Evolutionary conservation across 129 eudicot genomes (phyloP).

Genomic region (Lactuca sativa): DNA sequence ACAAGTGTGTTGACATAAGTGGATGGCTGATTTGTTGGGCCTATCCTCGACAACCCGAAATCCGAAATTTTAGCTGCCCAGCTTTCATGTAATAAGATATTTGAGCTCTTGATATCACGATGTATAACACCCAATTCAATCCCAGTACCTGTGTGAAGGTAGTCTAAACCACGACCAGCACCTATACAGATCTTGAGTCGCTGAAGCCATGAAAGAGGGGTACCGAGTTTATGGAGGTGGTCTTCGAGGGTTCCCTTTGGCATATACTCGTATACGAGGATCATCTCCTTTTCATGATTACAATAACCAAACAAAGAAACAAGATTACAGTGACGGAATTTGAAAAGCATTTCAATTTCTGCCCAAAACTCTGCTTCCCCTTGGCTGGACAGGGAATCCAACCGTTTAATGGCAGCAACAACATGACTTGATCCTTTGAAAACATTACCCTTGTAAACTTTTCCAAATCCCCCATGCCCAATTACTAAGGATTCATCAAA

Average conservation of each 20-base stretch:
- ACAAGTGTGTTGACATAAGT: too few species aligned
- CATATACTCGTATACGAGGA: too few species aligned
- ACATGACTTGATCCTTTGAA: neutral
- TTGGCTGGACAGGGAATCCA: conserved; percentile 26
- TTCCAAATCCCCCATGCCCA: conserved; percentile 25
- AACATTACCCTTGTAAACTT: too few species aligned
- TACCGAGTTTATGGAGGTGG: too few species aligned
- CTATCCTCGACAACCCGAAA: conserved; percentile 24
- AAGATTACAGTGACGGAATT: conserved; percentile 15
- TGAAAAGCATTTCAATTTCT: conserved; percentile 22
- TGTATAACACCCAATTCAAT: conserved; percentile 8
- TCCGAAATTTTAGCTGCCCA: conserved; percentile 34
- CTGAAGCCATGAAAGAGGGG: too few species aligned
- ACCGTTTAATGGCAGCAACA: conserved; percentile 12
- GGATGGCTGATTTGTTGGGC: conserved; percentile 27
- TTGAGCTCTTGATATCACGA: conserved; percentile 35
- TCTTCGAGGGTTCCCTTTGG: too few species aligned
- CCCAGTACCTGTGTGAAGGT: too few species aligned
- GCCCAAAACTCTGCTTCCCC: conserved; percentile 23
- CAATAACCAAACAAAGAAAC: too few species aligned
- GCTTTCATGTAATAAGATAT: conserved; percentile 22
- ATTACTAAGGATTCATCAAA: conserved; percentile 22
- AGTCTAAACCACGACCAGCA: too few species aligned
- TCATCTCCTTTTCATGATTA: too few species aligned
- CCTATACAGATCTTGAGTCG: too few species aligned